These are phyloP conservation scores for Saccharomyces hybrid DNA, from an alignment of 1,139 yeast genomes.

Conservation along the genomic window DNA sequence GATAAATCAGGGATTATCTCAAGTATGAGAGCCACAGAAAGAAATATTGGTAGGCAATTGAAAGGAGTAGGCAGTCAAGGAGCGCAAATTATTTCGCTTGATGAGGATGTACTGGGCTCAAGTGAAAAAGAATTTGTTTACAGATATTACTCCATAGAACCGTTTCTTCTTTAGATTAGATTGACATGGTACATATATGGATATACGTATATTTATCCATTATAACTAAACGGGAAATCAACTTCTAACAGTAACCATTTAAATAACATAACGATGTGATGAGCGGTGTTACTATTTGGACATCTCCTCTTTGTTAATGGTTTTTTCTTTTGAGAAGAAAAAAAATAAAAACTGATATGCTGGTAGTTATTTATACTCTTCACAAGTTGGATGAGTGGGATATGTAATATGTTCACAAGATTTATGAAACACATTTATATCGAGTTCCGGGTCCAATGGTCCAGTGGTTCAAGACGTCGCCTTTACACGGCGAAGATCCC, in stretches of 20 bases:
- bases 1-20: conserved; percentile 7
- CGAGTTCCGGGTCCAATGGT: conserved; percentile 28
- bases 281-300: too few relatives aligned
- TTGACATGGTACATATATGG: neutral
- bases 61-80: conserved; percentile 6
- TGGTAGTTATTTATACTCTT: too few relatives aligned
- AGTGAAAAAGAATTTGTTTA: neutral
- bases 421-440: too few relatives aligned
- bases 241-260: neutral
- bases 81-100: neutral
- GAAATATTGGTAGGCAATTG: conserved; percentile 17
- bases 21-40: conserved; percentile 17
- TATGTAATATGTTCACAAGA: too few relatives aligned
- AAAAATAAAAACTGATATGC: too few relatives aligned
- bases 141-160: neutral
- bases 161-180: neutral
- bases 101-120: neutral
- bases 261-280: neutral
- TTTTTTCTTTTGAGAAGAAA: neutral
- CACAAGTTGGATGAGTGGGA: neutral
- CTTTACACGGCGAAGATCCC: conserved; percentile 37
- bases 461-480: conserved; percentile 37
- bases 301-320: neutral
- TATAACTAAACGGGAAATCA: neutral
- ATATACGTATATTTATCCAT: neutral